Evolutionary conservation across 75 land plant species (phyloP).

Genomic region (Azolla pinnata): DNA sequence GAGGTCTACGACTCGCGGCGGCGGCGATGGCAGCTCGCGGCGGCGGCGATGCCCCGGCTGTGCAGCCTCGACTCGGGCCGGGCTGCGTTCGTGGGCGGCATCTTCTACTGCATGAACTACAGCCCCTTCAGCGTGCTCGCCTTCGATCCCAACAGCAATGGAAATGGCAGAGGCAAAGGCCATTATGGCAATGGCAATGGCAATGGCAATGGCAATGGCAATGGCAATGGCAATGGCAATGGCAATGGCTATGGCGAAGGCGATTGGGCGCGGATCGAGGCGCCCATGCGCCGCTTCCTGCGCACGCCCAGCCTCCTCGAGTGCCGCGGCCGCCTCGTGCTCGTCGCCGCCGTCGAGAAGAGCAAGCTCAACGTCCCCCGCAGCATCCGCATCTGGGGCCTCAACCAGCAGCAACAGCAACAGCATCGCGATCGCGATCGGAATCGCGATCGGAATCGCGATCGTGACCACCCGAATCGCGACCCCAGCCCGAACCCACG

Average conservation of each 20-base stretch:
- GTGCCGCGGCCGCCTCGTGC: conserved; percentile 49
- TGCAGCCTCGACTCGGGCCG: conserved; percentile 67
- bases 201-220: too few species aligned
- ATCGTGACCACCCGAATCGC: too few species aligned
- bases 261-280: conserved; percentile 69
- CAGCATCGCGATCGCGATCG: too few species aligned
- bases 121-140: conserved; percentile 69
- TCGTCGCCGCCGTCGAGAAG: conserved; percentile 86
- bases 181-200: too few species aligned
- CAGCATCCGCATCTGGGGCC: conserved; percentile 61
- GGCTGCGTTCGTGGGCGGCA: conserved; percentile 34
- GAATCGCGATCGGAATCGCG: too few species aligned
- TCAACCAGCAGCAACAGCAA: too few species aligned
- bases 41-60: conserved; percentile 53
- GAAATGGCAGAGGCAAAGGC: too few species aligned
- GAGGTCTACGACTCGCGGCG: conserved; percentile 56
- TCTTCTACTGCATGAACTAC: conserved; percentile 83
- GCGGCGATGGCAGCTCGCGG: conserved; percentile 44
- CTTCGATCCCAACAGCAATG: conserved; percentile 34
- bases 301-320: conserved; percentile 74
- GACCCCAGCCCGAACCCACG: too few species aligned
- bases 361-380: conserved; percentile 77
- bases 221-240: too few species aligned
- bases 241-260: too few species aligned
- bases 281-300: conserved; percentile 84